Percentiles rank a stretch among this genome's conserved stretches.
Evolutionary conservation across 176 grass and related monocot species (phyloP).

Genomic region (Tuctoria greenei): DNA sequence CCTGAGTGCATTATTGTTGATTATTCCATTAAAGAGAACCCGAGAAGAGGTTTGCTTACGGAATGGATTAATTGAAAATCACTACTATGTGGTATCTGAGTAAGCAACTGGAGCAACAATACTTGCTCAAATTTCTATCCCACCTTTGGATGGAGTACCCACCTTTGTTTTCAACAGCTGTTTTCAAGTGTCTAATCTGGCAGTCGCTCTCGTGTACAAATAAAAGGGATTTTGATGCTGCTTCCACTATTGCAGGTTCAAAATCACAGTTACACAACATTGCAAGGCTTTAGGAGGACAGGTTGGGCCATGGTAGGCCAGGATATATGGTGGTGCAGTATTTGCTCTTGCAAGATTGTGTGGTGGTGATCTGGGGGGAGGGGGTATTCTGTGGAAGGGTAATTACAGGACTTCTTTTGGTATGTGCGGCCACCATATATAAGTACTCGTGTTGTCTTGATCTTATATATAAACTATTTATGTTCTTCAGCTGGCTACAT

Average conservation of each 20-base stretch:
- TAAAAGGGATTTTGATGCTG: background rate
- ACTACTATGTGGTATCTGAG: background rate
- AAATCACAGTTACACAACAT: constrained; percentile 29
- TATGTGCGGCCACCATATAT: background rate
- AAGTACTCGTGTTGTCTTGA: background rate
- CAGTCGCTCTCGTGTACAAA: constrained; percentile 1
- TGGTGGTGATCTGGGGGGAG: background rate
- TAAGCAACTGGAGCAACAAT: background rate
- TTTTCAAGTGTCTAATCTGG: constrained; percentile 8
- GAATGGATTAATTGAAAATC: background rate
- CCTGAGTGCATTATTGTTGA: background rate
- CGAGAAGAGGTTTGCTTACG: no score
- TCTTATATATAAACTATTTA: background rate
- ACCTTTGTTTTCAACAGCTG: constrained; percentile 9
- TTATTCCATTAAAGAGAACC: background rate
- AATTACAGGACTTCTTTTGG: constrained; percentile 1
- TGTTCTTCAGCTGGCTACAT: background rate
- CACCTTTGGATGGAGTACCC: background rate
- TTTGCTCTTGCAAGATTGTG: background rate
- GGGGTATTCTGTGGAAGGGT: background rate
- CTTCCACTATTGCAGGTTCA: constrained; percentile 28
- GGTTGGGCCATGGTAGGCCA: constrained; percentile 20
- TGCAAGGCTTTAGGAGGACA: constrained; percentile 16
- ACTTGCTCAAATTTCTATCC: background rate
- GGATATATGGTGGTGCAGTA: background rate